A percentile compares a stretch with the other conserved stretches of the same genome.
Evolutionary conservation across 176 grass and related monocot species (phyloP).

Genomic region (Eragrostis nindensis): DNA sequence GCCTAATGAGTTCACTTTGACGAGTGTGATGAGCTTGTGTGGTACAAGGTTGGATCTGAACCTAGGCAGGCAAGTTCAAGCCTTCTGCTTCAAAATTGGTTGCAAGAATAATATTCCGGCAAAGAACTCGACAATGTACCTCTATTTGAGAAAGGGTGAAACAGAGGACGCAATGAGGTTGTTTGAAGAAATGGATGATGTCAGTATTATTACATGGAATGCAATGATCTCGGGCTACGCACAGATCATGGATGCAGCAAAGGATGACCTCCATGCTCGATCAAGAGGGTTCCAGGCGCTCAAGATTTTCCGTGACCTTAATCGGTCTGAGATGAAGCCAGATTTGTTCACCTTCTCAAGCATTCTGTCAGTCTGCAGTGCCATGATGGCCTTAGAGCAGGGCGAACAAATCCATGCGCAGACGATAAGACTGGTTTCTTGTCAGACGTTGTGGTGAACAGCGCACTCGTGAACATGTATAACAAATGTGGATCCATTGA

Average conservation of each 20-base stretch:
- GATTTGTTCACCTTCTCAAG: conserved; percentile 88
- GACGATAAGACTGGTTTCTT: conserved; percentile 68
- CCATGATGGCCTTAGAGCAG: conserved; percentile 76
- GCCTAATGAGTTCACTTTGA: conserved; percentile 79
- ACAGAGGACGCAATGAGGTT: conserved; percentile 65
- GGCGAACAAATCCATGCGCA: conserved; percentile 86
- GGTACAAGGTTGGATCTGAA: conserved; percentile 56
- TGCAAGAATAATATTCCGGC: conserved; percentile 57
- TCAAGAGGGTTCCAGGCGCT: conserved; percentile 69
- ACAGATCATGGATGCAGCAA: conserved; percentile 69
- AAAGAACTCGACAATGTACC: conserved; percentile 77
- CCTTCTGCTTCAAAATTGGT: conserved; percentile 74
- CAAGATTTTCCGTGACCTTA: conserved; percentile 65
- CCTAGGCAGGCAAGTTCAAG: conserved; percentile 78
- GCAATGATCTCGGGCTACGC: conserved; percentile 73
- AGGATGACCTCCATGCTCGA: conserved; percentile 64
- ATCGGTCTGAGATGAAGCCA: conserved; percentile 56
- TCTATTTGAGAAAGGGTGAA: conserved; percentile 71
- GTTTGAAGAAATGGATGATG: conserved; percentile 60
- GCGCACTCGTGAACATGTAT: conserved; percentile 92
- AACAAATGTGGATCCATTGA: conserved; percentile 79
- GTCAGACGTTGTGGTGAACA: conserved; percentile 77
- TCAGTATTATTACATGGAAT: conserved; percentile 77
- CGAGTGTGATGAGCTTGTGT: conserved; percentile 72
- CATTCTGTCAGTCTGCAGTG: conserved; percentile 71